Base-by-base conservation (phyloP, 257 asterid genomes). In the Eustoma russellianum region DNA sequence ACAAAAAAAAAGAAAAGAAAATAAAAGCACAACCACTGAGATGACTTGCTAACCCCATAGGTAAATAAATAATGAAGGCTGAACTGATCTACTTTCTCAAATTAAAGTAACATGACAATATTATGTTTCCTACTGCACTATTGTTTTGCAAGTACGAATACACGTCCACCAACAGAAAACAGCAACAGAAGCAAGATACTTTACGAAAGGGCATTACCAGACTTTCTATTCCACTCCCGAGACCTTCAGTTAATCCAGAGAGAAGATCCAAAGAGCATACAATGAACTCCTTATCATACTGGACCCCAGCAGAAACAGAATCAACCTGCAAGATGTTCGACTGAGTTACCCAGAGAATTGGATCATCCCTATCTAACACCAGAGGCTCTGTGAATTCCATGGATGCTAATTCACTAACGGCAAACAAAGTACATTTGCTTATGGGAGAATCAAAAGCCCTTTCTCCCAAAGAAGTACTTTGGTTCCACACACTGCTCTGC, bases 211-310 rank as follows among this genome's bases (percentile, higher is more conserved):
- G 28, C 53, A 50, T 35, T 88, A 92, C 99, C 99, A 92, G 74
- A 75, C 95, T 85, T 82, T 92, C 99, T 24, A 92, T 73, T 54
- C 93, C 93, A 46, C 94, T 78, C 64, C 97, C 94, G 79, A 92
- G 99, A 59, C 97, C 99, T 82, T 92, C 99, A 28, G 89, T 64
- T 63, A 92, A 94, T 66, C 99, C 97, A 61, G 99, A 92, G 60
- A 92, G 86, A 77, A 91, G 97, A 75, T 91, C 98, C 93, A 91
- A 79, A 57, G 81, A 91, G 78, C 97, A 91, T 57, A 88, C 97
- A 50, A 79, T 69, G 65, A 92, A 92, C 67, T 88, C 99, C 74
- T 74, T 89, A 72, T 92, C 97, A 81, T 81, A 86, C 64, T 76
- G 99, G 28, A 72, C 71, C 56, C 92, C 95, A 65, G 95, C 81